Conservation (phyloP, 306 rosid genomes). For the Rosa lucieae region DNA sequence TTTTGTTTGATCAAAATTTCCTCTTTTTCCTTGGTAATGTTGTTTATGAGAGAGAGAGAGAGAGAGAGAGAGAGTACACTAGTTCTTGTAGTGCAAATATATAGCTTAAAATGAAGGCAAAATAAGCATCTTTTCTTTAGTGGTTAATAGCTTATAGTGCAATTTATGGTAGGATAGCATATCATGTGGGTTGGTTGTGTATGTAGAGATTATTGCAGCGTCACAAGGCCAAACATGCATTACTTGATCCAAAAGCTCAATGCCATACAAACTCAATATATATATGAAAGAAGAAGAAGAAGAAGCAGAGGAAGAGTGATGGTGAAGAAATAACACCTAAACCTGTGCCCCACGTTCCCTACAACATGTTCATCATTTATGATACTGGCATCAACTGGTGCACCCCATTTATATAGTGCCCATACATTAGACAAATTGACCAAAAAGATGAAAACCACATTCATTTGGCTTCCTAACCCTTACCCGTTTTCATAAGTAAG, state of each 20-base stretch:
- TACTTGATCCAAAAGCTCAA: slow-evolving; percentile 39
- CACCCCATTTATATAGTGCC: slow-evolving; percentile 6
- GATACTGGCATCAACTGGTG: slow-evolving; percentile 20
- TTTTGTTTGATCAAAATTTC: not conserved
- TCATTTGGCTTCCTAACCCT: slow-evolving; percentile 5
- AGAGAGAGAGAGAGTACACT: slow-evolving; percentile 13
- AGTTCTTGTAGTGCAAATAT: not conserved
- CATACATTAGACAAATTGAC: slow-evolving; percentile 7
- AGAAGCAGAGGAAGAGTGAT: slow-evolving; percentile 31
- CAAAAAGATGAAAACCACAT: not conserved
- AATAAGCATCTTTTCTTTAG: slow-evolving; percentile 31
- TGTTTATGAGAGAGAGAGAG: slow-evolving; percentile 3
- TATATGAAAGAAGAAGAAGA: slow-evolving; percentile 8
- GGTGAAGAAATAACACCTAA: slow-evolving; percentile 23
- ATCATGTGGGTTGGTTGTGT: slow-evolving; percentile 43
- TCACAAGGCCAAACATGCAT: slow-evolving; percentile 30
- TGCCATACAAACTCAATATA: slow-evolving; percentile 8
- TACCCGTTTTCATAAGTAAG: not conserved
- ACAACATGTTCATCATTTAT: slow-evolving; percentile 31
- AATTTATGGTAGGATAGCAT: slow-evolving; percentile 34
- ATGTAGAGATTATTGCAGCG: slow-evolving; percentile 31
- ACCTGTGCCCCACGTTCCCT: slow-evolving; percentile 31
- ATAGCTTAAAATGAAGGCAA: slow-evolving; percentile 46
- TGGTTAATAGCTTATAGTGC: slow-evolving; percentile 32
- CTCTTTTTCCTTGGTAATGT: not conserved